phyloP scores from a whole-genome alignment of 345 rosid species.

The Lenwebbia sp. region DNA sequence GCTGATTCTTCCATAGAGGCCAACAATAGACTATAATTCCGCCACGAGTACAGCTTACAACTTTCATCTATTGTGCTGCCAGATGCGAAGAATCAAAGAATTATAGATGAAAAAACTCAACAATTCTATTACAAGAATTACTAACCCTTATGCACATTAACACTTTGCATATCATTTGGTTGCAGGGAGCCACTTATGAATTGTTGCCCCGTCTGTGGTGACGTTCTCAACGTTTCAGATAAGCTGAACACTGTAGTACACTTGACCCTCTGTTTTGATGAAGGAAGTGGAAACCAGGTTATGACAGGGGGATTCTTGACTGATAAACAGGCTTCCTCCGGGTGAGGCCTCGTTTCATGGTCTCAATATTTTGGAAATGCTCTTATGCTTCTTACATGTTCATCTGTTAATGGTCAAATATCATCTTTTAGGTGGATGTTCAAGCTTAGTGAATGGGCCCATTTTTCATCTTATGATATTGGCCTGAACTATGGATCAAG shows the following conservation, averaged over 20 bases:
- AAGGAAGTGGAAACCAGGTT: conserved; percentile 89
- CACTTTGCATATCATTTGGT: not conserved
- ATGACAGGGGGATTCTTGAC: conserved; percentile 97
- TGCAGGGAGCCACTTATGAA: conserved; percentile 74
- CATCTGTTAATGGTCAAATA: not conserved
- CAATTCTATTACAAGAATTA: not conserved
- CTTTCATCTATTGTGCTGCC: not conserved
- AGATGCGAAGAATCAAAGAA: not conserved
- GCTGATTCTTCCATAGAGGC: not conserved
- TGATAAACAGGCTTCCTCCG: conserved; percentile 88
- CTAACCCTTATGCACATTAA: not conserved
- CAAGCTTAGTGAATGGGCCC: conserved; percentile 94
- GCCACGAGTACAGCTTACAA: not conserved
- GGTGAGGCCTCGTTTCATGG: conserved; percentile 29
- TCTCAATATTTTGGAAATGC: not conserved
- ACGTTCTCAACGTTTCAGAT: conserved; percentile 57
- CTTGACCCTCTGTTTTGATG: conserved; percentile 86
- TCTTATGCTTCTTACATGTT: not conserved
- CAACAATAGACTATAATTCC: not conserved
- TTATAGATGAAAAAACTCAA: not conserved
- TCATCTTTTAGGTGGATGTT: conserved; percentile 64
- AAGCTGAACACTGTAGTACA: conserved; percentile 78
- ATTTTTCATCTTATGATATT: conserved; percentile 71
- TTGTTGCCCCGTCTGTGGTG: conserved; percentile 87
- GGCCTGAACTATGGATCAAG: conserved; percentile 85